phyloP scores from a whole-genome alignment of 140 eudicot genomes.

The Stevia rebaudiana region DNA sequence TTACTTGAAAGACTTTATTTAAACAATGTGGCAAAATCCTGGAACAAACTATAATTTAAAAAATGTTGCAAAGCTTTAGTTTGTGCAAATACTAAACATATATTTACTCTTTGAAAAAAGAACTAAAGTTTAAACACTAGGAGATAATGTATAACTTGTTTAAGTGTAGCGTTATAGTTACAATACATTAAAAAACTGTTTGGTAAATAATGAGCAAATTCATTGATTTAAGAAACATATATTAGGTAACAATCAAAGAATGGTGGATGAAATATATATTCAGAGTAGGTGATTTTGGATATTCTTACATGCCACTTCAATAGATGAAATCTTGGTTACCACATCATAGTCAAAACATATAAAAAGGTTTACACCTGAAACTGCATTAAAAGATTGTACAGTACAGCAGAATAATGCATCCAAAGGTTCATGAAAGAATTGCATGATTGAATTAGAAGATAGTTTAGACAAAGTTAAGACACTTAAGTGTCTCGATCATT shows the following conservation, averaged over 20 bases:
- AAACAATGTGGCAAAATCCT: too few relatives aligned
- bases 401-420: too few relatives aligned
- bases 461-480: constrained; percentile 8
- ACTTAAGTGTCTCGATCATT: constrained; percentile 15
- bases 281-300: constrained; percentile 19
- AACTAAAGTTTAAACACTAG: too few relatives aligned
- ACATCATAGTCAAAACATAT: constrained; percentile 18
- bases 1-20: too few relatives aligned
- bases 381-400: not conserved
- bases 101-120: too few relatives aligned
- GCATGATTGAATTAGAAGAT: not conserved
- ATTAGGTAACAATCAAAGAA: constrained; percentile 15
- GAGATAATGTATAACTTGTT: too few relatives aligned
- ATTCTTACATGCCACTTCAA: constrained; percentile 34
- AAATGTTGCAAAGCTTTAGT: too few relatives aligned
- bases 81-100: too few relatives aligned
- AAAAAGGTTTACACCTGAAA: not conserved
- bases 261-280: constrained; percentile 17
- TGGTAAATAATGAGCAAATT: constrained; percentile 11
- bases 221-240: constrained; percentile 13
- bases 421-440: not conserved
- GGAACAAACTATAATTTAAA: too few relatives aligned
- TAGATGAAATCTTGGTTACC: constrained; percentile 17
- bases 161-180: too few relatives aligned
- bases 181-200: not conserved